Conservation (phyloP, 371 early-diverging fungal genomes). For the Parasitella parasitica region DNA sequence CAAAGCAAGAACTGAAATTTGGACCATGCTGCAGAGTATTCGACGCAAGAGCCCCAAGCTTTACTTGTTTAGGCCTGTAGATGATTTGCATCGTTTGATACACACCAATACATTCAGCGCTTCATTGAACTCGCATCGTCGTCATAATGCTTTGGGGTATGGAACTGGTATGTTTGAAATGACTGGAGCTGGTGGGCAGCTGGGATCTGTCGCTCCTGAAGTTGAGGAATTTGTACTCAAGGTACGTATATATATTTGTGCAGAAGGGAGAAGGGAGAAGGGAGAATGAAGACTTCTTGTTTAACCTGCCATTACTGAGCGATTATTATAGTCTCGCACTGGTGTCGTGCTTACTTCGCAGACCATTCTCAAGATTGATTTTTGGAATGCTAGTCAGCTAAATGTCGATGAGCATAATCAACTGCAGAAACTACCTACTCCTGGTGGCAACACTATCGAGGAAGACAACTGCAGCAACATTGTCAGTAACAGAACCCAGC, state of each 20-base stretch:
- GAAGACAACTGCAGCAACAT: not conserved
- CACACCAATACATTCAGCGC: constrained; percentile 4
- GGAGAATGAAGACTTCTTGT: too few relatives aligned
- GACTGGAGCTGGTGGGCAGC: constrained; percentile 4
- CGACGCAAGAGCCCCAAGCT: constrained; percentile 48
- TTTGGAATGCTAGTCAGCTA: constrained; percentile 37
- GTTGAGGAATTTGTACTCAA: constrained; percentile 51
- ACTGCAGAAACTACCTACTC: constrained; percentile 19
- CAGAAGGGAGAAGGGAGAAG: not conserved
- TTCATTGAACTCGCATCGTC: not conserved
- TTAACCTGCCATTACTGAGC: too few relatives aligned
- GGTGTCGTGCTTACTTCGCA: constrained; percentile 61
- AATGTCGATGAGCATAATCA: constrained; percentile 19
- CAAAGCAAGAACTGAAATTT: constrained; percentile 52
- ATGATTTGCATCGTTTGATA: constrained; percentile 48
- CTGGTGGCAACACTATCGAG: not conserved
- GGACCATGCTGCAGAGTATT: constrained; percentile 57
- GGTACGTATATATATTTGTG: constrained; percentile 16
- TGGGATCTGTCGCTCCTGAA: constrained; percentile 36
- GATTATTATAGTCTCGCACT: constrained; percentile 36
- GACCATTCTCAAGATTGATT: constrained; percentile 65
- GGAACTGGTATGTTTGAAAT: constrained; percentile 31
- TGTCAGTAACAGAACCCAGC: constrained; percentile 1
- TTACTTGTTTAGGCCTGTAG: constrained; percentile 64
- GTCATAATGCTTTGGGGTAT: constrained; percentile 11